Evolutionary conservation across 805 yeast species (phyloP).

Genomic region (Candida pseudofarinosa): DNA sequence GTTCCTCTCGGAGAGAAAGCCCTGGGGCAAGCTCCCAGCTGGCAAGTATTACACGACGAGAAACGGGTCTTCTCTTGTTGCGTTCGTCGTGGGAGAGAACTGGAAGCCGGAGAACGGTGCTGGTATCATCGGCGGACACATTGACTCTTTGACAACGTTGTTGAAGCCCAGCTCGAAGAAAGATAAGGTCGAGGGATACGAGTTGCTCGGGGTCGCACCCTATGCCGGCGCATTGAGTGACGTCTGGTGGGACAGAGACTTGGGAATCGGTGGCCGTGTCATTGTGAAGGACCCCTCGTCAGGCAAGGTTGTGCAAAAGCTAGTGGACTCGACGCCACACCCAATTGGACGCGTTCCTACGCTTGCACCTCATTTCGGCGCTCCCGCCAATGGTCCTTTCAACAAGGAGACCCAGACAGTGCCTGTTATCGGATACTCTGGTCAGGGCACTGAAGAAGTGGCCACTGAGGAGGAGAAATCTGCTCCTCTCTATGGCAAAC

Average conservation of each 20-base stretch:
- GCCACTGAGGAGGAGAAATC: constrained; percentile 57
- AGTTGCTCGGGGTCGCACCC: constrained; percentile 77
- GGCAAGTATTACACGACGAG: constrained; percentile 67
- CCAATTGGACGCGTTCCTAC: constrained; percentile 82
- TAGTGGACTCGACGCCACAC: constrained; percentile 57
- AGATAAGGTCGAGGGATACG: constrained; percentile 64
- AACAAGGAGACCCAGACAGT: constrained; percentile 74
- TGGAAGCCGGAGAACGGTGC: constrained; percentile 66
- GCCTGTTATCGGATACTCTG: constrained; percentile 67
- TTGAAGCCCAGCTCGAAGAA: constrained; percentile 72
- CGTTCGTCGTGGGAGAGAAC: constrained; percentile 62
- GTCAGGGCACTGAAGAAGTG: constrained; percentile 24
- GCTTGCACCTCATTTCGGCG: constrained; percentile 84
- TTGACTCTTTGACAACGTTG: constrained; percentile 64
- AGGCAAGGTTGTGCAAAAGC: constrained; percentile 35
- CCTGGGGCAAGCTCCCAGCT: constrained; percentile 44
- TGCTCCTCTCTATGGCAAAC: constrained; percentile 67
- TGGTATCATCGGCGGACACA: constrained; percentile 71
- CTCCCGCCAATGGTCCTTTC: constrained; percentile 62
- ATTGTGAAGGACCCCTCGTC: constrained; percentile 38
- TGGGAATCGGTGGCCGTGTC: constrained; percentile 79
- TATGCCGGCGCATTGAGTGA: constrained; percentile 68
- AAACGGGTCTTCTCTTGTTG: constrained; percentile 63
- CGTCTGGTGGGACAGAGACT: constrained; percentile 81
- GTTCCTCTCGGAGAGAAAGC: constrained; percentile 58